Percentiles rank a stretch among this genome's conserved stretches.
phyloP scores from a whole-genome alignment of 306 rosid genomes.

The Elaeagnus macrophylla region DNA sequence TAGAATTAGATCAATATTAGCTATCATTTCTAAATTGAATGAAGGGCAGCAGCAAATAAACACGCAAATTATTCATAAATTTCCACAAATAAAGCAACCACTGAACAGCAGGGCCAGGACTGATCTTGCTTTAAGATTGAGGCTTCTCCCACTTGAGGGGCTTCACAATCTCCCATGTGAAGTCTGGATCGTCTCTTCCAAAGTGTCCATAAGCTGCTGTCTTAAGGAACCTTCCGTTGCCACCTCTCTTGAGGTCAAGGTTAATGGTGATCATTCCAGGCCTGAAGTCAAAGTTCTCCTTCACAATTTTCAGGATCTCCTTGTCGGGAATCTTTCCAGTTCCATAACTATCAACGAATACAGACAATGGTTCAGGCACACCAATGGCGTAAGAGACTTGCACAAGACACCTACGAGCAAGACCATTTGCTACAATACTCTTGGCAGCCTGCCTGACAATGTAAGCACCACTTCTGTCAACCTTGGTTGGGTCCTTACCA shows the following conservation, averaged over 20 bases:
- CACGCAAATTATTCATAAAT: constrained; percentile 52
- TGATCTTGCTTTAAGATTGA: constrained; percentile 33
- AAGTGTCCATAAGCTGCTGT: constrained; percentile 99
- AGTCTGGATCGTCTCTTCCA: constrained; percentile 93
- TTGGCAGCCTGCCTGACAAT: constrained; percentile 95
- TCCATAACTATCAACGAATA: constrained; percentile 70
- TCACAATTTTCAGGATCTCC: constrained; percentile 83
- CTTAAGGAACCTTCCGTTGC: constrained; percentile 71
- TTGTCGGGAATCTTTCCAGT: constrained; percentile 93
- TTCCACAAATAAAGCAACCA: constrained; percentile 19
- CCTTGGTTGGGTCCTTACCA: constrained; percentile 99
- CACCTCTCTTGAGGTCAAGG: constrained; percentile 94
- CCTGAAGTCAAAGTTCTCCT: constrained; percentile 91
- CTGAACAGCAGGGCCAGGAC: constrained; percentile 12
- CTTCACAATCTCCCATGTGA: constrained; percentile 99
- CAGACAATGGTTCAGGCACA: constrained; percentile 92
- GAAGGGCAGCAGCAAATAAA: constrained; percentile 20
- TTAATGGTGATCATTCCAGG: constrained; percentile 97
- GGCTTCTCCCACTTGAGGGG: constrained; percentile 98
- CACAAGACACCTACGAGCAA: constrained; percentile 85
- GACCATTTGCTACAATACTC: constrained; percentile 86
- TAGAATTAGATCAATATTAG: constrained; percentile 20
- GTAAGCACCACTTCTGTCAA: constrained; percentile 98
- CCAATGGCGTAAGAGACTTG: constrained; percentile 98
- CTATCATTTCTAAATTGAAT: constrained; percentile 15